Conservation (phyloP, 202 grass and related monocot species). For the Schoenoplectus tabernaemontani region DNA sequence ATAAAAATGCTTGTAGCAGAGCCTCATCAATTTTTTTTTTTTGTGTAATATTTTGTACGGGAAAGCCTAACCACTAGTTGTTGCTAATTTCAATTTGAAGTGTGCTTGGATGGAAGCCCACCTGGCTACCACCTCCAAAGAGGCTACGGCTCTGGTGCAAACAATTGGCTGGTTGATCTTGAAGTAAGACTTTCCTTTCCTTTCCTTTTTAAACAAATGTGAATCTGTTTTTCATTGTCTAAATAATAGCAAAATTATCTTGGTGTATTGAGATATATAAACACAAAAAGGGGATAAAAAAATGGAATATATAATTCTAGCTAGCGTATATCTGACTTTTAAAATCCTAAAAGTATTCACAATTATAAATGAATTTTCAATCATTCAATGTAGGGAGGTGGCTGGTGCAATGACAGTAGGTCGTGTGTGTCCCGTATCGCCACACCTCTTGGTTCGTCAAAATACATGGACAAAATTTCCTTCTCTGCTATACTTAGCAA, state of each 20-base stretch:
- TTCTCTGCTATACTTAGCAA: conserved; percentile 51
- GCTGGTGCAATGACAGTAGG: conserved; percentile 43
- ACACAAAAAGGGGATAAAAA: too few relatives aligned
- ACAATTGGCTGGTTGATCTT: conserved; percentile 57
- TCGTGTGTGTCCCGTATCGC: conserved; percentile 32
- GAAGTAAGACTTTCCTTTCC: conserved; percentile 26
- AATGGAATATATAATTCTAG: too few relatives aligned
- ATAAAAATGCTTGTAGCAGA: background rate
- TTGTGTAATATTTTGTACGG: background rate
- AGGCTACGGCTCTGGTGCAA: conserved; percentile 49
- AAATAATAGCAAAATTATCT: too few relatives aligned
- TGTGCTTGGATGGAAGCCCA: conserved; percentile 76
- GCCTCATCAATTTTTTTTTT: background rate
- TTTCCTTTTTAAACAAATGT: background rate
- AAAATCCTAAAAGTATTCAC: background rate
- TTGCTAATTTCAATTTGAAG: conserved; percentile 28
- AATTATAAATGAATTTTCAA: background rate
- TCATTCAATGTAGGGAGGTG: conserved; percentile 46
- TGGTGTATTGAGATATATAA: too few relatives aligned
- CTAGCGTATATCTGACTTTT: too few relatives aligned
- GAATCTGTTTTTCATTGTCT: too few relatives aligned
- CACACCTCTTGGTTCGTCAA: conserved; percentile 42
- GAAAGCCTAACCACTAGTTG: background rate
- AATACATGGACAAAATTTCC: conserved; percentile 29
- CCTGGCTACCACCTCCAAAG: conserved; percentile 56